Evolutionary conservation across 176 grass and related monocot species (phyloP).

Genomic region (Sorghum bicolor): Sorghum_bicolor_NCBIv3 NC_012877.2:46695501-46696000

Average conservation of each 20-base stretch:
- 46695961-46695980: background rate
- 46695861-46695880: slow-evolving; percentile 11
- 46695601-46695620: slow-evolving; percentile 64
- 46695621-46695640: slow-evolving; percentile 81
- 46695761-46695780: slow-evolving; percentile 21
- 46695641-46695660: slow-evolving; percentile 77
- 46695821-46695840: background rate
- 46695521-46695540: slow-evolving; percentile 13
- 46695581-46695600: slow-evolving; percentile 76
- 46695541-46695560: slow-evolving; percentile 11
- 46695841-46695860: slow-evolving; percentile 1
- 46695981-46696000: background rate
- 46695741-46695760: slow-evolving; percentile 91
- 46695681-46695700: slow-evolving; percentile 90
- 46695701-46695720: slow-evolving; percentile 72
- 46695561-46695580: slow-evolving; percentile 60
- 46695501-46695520: slow-evolving; percentile 23
- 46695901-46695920: slow-evolving; percentile 1
- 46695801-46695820: slow-evolving; percentile 8
- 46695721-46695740: slow-evolving; percentile 54
- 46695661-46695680: slow-evolving; percentile 86
- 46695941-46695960: background rate
- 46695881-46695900: background rate
- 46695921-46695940: background rate
- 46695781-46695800: slow-evolving; percentile 14